These are phyloP conservation scores for Coprinellus micaceus DNA, from an alignment of 768 basidiomycete genomes.

Conservation along the genomic window DNA sequence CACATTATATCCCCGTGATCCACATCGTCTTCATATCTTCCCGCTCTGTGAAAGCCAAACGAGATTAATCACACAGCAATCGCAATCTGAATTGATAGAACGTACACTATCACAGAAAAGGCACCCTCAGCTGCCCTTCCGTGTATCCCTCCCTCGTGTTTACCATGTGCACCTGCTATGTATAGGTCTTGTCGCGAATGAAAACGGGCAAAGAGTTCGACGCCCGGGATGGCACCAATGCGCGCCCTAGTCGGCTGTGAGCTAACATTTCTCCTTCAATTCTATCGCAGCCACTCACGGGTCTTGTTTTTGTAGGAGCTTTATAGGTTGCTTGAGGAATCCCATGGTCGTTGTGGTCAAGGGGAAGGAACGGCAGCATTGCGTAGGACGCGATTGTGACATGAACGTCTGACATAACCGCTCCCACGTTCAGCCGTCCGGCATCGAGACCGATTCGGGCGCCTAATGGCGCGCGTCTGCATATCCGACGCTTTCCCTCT, in stretches of 20 bases:
- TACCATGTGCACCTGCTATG: neutral
- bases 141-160: neutral
- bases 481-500: too few relatives aligned
- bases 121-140: neutral
- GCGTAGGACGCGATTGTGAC: too few relatives aligned
- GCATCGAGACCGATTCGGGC: too few relatives aligned
- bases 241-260: neutral
- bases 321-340: neutral
- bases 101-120: neutral
- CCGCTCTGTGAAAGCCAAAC: neutral
- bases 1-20: slow-evolving; percentile 1
- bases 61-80: neutral
- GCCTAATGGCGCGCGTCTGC: too few relatives aligned
- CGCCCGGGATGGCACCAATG: neutral
- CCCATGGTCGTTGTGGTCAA: neutral
- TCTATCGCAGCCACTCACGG: neutral
- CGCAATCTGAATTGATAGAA: neutral
- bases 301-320: neutral
- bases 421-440: too few relatives aligned
- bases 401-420: too few relatives aligned
- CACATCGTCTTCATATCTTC: slow-evolving; percentile 1
- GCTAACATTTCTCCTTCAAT: neutral
- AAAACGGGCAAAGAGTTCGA: neutral
- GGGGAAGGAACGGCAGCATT: neutral
- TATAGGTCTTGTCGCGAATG: neutral